Conservation (phyloP, 2,329 filamentous ascomycete genomes). For the Fusarium sp. region DNA sequence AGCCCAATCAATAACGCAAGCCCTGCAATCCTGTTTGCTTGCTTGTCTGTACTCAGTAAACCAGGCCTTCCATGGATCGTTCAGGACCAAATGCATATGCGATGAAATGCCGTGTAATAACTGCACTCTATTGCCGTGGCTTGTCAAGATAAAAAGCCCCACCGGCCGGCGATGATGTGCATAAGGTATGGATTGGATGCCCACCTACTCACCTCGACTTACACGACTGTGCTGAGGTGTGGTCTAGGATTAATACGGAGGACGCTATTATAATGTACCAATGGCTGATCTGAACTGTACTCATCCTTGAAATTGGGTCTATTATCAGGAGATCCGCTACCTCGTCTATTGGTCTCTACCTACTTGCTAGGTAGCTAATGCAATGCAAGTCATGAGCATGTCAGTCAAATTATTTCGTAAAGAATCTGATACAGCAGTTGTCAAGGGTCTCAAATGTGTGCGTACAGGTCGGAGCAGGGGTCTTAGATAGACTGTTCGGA, state of each 20-base stretch:
- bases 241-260: slow-evolving; percentile 1
- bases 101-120: background rate
- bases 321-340: background rate
- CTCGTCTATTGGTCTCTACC: background rate
- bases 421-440: background rate
- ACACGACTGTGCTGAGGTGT: slow-evolving; percentile 5
- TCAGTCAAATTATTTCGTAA: background rate
- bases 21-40: background rate
- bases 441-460: background rate
- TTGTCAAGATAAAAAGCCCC: slow-evolving; percentile 3
- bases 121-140: slow-evolving; percentile 4
- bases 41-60: background rate
- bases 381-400: background rate
- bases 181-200: slow-evolving; percentile 5
- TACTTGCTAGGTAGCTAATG: background rate
- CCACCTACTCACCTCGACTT: slow-evolving; percentile 1
- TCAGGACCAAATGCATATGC: background rate
- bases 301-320: background rate
- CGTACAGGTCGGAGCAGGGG: slow-evolving; percentile 3
- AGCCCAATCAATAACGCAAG: background rate
- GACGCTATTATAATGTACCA: background rate
- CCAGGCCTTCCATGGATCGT: background rate
- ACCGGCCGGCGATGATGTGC: slow-evolving; percentile 26
- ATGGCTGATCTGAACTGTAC: slow-evolving; percentile 7
- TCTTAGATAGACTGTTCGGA: slow-evolving; percentile 20